phyloP scores from a whole-genome alignment of 805 yeast genomes.

The Starmerella davenportii region DNA sequence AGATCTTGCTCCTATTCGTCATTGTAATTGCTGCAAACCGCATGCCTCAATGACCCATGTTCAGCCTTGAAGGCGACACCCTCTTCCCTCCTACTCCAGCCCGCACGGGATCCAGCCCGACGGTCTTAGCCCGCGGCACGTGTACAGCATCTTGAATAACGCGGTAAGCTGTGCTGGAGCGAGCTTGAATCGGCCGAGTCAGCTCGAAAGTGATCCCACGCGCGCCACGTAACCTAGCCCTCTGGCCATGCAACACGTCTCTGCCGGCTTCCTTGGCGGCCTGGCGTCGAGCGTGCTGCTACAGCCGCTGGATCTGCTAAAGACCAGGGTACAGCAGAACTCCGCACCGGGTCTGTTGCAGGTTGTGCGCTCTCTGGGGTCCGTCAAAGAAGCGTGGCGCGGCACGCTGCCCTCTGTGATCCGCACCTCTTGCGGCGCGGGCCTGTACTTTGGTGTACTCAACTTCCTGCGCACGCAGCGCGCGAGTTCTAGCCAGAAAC shows the following conservation, averaged over 20 bases:
- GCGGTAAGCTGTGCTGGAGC: too few relatives aligned
- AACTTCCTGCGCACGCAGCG: constrained; percentile 26
- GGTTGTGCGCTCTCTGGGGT: constrained; percentile 11
- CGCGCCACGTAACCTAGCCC: too few relatives aligned
- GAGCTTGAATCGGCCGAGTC: too few relatives aligned
- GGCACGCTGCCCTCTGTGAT: constrained; percentile 85
- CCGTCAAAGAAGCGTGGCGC: constrained; percentile 39
- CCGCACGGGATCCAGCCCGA: too few relatives aligned
- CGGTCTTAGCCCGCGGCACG: too few relatives aligned
- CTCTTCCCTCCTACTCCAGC: too few relatives aligned
- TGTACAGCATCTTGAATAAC: too few relatives aligned
- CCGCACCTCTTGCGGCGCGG: constrained; percentile 81
- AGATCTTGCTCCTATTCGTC: too few relatives aligned
- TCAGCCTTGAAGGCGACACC: too few relatives aligned
- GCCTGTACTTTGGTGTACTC: constrained; percentile 59
- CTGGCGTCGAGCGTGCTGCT: constrained; percentile 57
- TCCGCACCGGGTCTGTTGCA: constrained; percentile 15
- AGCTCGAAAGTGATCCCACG: too few relatives aligned
- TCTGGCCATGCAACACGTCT: constrained; percentile 31
- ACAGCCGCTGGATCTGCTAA: constrained; percentile 79
- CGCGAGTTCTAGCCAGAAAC: neutral
- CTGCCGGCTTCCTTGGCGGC: constrained; percentile 77
- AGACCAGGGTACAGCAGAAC: constrained; percentile 66
- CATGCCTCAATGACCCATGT: too few relatives aligned
- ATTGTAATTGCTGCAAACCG: too few relatives aligned